Base-by-base conservation (phyloP, 257 asterid genomes). In the Lantana camara region DNA sequence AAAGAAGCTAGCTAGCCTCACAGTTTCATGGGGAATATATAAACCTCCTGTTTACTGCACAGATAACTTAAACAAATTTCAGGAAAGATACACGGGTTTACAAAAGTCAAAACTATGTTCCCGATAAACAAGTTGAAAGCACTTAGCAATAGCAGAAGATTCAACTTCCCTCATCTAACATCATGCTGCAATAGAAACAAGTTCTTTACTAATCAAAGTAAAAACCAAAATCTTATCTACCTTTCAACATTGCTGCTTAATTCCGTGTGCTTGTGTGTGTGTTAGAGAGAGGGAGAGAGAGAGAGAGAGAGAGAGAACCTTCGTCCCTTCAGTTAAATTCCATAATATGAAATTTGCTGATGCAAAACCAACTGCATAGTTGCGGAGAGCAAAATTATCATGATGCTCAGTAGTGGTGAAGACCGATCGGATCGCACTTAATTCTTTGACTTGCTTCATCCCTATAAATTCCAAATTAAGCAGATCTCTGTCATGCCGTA, bases 331-430 rank as follows among this genome's bases (percentile, higher is more conserved):
- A 57, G 66, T 64, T 78, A 90, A 78, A 76, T 90, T 87, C 97
- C 96, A 93, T 72, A 93, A 78, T 29, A 85, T 77, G 78, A 93
- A 93, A 75, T 82, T 85, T 70, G 84, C 80, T 17, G 99, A 87
- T 63, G 94, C 85, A 79, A 93, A 93, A 72, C 99, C 99, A 62
- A 90, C 75, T 45, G 95, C 99, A 68, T 88, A 90, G 73, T 78
- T 67, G 64, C 79, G 71, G 34, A 70, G 53, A 47, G 79, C 77
- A 61, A 75, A 71, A 66, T 73, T 76, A 54, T 78, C 80, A 58
- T 66, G 70, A 63, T 50, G 64, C 54, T 69, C 75, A 48, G 78
- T 61, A 63, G 68, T 57, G 68, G 75, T 45, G 72, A 79, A 79
- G 77, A 81, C 74, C 58, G 95, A 84, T 41, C 72, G 86, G 34